These are phyloP conservation scores for Plantago major DNA, from an alignment of 257 asterid genomes.

Conservation along the genomic window DNA sequence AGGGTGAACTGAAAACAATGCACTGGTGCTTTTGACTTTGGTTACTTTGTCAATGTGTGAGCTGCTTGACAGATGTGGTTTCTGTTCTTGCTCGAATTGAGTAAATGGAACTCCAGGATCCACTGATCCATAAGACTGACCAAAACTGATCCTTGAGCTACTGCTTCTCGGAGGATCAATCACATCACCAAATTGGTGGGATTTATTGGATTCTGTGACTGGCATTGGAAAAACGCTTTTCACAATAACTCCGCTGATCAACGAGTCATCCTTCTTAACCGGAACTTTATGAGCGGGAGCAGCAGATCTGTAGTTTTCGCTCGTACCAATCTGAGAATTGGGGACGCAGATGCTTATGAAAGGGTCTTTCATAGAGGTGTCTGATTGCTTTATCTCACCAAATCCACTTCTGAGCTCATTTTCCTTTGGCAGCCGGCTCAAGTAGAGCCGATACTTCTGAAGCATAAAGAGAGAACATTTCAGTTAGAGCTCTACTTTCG, in stretches of 20 bases:
- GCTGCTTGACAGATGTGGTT: constrained; percentile 24
- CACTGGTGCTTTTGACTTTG: constrained; percentile 27
- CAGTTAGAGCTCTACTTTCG: constrained; percentile 2
- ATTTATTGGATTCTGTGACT: constrained; percentile 24
- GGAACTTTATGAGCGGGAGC: constrained; percentile 10
- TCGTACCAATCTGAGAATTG: constrained; percentile 21
- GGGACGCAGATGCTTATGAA: constrained; percentile 30
- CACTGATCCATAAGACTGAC: constrained; percentile 27
- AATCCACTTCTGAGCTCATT: constrained; percentile 44
- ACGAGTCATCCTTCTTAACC: constrained; percentile 29
- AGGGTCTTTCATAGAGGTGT: constrained; percentile 36
- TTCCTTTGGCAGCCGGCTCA: constrained; percentile 70
- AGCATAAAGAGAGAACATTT: constrained; percentile 19
- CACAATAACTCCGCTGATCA: constrained; percentile 25
- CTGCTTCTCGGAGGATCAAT: constrained; percentile 34
- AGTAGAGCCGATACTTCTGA: constrained; percentile 89
- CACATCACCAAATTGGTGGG: constrained; percentile 20
- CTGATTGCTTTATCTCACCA: constrained; percentile 36
- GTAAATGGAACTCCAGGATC: constrained; percentile 33
- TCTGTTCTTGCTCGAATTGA: constrained; percentile 36
- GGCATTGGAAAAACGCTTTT: constrained; percentile 32
- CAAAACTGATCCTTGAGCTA: constrained; percentile 24
- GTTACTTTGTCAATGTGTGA: constrained; percentile 25
- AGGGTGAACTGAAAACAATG: constrained; percentile 35
- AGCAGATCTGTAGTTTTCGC: constrained; percentile 25